These are phyloP conservation scores for Ganoderma lingzhi DNA, from an alignment of 1,284 basidiomycete genomes.

Conservation along the genomic window DNA sequence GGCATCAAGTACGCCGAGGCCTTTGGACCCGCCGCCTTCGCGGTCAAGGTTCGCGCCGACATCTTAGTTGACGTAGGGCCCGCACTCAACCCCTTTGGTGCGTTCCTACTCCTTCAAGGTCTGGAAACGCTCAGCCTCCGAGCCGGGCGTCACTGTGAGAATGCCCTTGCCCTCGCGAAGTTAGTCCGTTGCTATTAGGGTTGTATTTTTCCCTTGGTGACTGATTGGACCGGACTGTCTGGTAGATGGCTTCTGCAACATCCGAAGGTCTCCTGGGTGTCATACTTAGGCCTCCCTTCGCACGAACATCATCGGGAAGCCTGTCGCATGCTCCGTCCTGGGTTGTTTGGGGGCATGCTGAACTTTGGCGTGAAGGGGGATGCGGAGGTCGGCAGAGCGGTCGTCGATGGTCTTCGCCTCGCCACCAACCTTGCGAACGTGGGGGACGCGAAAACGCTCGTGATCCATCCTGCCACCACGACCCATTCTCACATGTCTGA, in stretches of 20 bases:
- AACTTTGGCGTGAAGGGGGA: conserved; percentile 81
- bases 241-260: conserved; percentile 72
- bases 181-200: conserved; percentile 39
- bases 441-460: conserved; percentile 83
- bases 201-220: not conserved
- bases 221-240: not conserved
- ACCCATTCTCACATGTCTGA: conserved; percentile 83
- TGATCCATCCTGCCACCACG: conserved; percentile 85
- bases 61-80: conserved; percentile 85
- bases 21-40: conserved; percentile 78
- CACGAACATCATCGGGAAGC: conserved; percentile 75
- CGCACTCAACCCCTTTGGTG: conserved; percentile 82
- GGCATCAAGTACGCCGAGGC: conserved; percentile 79
- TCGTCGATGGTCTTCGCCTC: conserved; percentile 80
- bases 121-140: conserved; percentile 88
- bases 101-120: conserved; percentile 85
- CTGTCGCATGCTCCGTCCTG: conserved; percentile 61
- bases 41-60: conserved; percentile 78
- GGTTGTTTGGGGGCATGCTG: conserved; percentile 79
- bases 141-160: conserved; percentile 78
- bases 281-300: conserved; percentile 76
- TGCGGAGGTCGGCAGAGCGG: conserved; percentile 62
- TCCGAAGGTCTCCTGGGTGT: conserved; percentile 81
- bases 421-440: conserved; percentile 86
- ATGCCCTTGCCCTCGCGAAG: conserved; percentile 78